Percentiles rank a stretch among this genome's conserved stretches.
Conservation (phyloP, 257 asterid genomes). For the Capsicum pubescens region DNA sequence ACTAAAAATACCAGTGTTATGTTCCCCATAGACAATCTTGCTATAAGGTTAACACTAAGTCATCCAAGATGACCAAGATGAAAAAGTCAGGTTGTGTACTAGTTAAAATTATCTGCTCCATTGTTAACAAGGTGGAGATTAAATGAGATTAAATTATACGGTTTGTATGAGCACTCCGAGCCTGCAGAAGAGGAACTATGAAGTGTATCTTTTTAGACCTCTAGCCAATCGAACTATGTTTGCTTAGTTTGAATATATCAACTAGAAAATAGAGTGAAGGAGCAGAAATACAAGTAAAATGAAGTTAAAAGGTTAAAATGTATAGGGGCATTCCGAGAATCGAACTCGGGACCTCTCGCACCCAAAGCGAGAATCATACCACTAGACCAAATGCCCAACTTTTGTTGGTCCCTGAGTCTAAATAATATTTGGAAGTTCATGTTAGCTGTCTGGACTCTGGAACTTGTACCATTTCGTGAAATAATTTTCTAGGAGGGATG, state of each 20-base stretch:
- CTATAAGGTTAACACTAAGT: constrained; percentile 1
- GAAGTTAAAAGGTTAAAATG: neutral
- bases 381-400: constrained; percentile 80
- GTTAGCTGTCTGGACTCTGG: no score
- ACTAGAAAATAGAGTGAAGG: constrained; percentile 11
- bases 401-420: neutral
- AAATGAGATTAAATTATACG: neutral
- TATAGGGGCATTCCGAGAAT: constrained; percentile 80
- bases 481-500: neutral
- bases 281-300: neutral
- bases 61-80: constrained; percentile 14
- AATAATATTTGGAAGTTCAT: neutral
- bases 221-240: neutral
- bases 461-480: neutral
- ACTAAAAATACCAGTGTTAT: constrained; percentile 61
- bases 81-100: neutral
- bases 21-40: neutral
- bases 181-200: neutral
- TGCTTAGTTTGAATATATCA: neutral
- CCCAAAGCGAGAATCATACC: constrained; percentile 89
- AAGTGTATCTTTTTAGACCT: neutral
- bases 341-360: constrained; percentile 82
- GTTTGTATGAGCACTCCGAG: neutral
- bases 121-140: neutral
- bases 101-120: neutral